Evolutionary conservation across 1,284 basidiomycete species (phyloP).

Genomic region (Heterobasidion parviporum): DNA sequence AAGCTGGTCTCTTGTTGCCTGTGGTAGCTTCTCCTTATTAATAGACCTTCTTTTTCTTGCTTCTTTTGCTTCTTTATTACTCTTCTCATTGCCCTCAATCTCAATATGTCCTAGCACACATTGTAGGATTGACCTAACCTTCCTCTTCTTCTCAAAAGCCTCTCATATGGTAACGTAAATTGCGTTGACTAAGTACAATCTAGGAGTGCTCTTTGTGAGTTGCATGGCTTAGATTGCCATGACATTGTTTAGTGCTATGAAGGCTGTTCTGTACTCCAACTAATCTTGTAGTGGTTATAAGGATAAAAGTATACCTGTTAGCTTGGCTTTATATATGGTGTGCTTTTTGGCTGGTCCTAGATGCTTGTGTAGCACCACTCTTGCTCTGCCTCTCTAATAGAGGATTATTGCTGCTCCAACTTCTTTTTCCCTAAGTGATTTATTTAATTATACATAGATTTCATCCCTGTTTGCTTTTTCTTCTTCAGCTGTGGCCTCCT

Average conservation of each 20-base stretch:
- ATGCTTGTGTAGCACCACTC: background rate
- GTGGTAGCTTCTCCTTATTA: background rate
- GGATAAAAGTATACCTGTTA: background rate
- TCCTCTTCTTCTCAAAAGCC: background rate
- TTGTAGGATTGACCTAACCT: background rate
- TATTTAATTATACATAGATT: background rate
- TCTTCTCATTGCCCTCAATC: too few relatives aligned
- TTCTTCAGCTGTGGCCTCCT: background rate
- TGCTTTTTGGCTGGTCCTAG: background rate
- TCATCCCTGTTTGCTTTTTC: background rate
- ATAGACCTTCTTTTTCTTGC: background rate
- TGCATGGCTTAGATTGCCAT: background rate
- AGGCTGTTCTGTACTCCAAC: background rate
- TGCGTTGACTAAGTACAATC: background rate
- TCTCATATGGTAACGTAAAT: too few relatives aligned
- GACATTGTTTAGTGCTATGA: background rate
- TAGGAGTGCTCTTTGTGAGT: background rate
- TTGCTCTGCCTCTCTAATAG: background rate
- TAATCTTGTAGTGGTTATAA: background rate
- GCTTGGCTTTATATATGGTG: slow-evolving; percentile 1
- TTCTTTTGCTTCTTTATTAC: background rate
- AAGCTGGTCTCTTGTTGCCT: too few relatives aligned
- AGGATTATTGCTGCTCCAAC: background rate
- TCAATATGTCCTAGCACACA: background rate
- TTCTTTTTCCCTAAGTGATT: background rate